These are phyloP conservation scores for Linnemannia elongata DNA, from an alignment of 192 early-diverging fungal species.

Conservation along the genomic window DNA sequence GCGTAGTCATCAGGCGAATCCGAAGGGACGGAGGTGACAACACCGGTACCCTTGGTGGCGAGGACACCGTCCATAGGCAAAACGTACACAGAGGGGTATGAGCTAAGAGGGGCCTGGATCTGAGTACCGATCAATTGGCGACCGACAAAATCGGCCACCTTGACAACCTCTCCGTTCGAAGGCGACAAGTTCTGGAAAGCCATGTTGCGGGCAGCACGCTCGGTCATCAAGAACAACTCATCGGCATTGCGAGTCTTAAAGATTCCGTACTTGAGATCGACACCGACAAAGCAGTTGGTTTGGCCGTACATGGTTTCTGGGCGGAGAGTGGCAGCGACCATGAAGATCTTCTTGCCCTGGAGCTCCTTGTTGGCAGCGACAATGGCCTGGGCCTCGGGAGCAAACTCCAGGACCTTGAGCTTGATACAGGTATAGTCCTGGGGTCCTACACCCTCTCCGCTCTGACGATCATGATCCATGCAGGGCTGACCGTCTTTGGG, in stretches of 20 bases:
- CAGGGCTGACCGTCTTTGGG: constrained; percentile 95
- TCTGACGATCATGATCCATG: constrained; percentile 98
- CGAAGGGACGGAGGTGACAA: constrained; percentile 98
- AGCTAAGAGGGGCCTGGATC: constrained; percentile 89
- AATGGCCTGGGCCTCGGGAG: constrained; percentile 58
- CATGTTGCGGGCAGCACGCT: constrained; percentile 98
- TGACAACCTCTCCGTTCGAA: constrained; percentile 72
- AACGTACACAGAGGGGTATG: constrained; percentile 86
- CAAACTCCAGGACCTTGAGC: constrained; percentile 84
- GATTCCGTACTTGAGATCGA: constrained; percentile 92
- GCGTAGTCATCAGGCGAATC: constrained; percentile 98
- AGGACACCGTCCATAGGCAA: constrained; percentile 98
- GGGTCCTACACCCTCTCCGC: constrained; percentile 93
- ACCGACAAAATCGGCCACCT: constrained; percentile 85
- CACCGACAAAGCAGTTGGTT: constrained; percentile 97
- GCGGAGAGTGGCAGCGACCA: constrained; percentile 95
- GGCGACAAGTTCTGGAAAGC: constrained; percentile 91
- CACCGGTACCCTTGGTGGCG: constrained; percentile 97
- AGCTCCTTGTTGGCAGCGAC: constrained; percentile 58
- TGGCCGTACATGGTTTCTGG: constrained; percentile 99
- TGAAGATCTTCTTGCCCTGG: constrained; percentile 82
- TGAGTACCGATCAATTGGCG: constrained; percentile 88
- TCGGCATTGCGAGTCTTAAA: constrained; percentile 84
- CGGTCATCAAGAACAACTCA: constrained; percentile 87
- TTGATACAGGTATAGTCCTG: constrained; percentile 98